Conservation (phyloP, 139 green algal species). For the Tetraselmis striata region DNA sequence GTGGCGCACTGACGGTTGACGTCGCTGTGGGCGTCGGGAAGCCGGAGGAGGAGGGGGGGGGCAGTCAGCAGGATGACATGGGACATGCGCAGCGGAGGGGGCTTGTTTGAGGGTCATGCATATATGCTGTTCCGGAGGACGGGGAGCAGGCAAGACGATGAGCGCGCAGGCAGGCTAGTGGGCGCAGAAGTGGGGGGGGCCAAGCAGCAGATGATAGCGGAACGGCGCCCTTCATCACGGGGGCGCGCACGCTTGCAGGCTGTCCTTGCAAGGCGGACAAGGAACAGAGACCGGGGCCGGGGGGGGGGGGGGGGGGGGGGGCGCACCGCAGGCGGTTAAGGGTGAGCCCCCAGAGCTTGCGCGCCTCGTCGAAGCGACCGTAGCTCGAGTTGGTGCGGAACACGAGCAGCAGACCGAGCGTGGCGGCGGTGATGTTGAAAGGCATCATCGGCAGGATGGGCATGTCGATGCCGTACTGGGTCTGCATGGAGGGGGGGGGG, state of each 20-base stretch:
- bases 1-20: not conserved
- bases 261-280: not conserved
- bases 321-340: not conserved
- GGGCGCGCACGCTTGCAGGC: no score
- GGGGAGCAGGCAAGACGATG: no score
- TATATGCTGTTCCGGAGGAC: no score
- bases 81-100: no score
- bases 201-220: no score
- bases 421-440: conserved; percentile 28
- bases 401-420: conserved; percentile 48
- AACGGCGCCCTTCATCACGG: no score
- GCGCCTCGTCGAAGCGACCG: conserved; percentile 38
- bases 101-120: no score
- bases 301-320: no score
- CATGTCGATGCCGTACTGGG: not conserved
- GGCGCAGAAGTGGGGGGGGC: no score
- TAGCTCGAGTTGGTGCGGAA: conserved; percentile 64
- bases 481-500: not conserved
- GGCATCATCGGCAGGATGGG: conserved; percentile 1
- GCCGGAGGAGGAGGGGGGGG: not conserved
- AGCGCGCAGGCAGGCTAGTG: no score
- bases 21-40: not conserved
- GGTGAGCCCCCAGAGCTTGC: conserved; percentile 29
- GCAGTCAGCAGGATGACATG: no score
- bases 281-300: no score